Evolutionary conservation across 2,329 filamentous ascomycete species (phyloP).

Genomic region (Fusarium annulatum): DNA sequence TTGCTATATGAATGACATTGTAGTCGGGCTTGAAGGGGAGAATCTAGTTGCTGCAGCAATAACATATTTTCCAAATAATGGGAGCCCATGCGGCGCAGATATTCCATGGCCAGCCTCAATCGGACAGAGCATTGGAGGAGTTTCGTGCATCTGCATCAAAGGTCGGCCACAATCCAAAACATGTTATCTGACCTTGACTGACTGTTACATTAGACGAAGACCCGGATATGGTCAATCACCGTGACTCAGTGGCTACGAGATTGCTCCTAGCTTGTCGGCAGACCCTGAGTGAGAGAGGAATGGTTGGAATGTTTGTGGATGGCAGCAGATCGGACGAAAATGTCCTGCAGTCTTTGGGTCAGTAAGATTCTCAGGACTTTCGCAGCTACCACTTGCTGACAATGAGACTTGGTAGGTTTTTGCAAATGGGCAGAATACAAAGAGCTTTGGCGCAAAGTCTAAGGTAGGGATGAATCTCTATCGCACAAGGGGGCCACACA

Average conservation of each 20-base stretch:
- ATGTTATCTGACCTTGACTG: slow-evolving; percentile 16
- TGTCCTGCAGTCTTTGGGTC: slow-evolving; percentile 64
- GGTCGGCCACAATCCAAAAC: slow-evolving; percentile 54
- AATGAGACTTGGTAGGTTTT: slow-evolving; percentile 57
- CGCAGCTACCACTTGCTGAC: slow-evolving; percentile 8
- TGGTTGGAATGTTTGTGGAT: slow-evolving; percentile 67
- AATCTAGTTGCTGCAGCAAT: slow-evolving; percentile 65
- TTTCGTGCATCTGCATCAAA: slow-evolving; percentile 69
- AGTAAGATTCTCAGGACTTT: slow-evolving; percentile 34
- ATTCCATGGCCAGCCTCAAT: slow-evolving; percentile 66
- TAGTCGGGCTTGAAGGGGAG: slow-evolving; percentile 63
- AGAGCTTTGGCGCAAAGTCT: slow-evolving; percentile 63
- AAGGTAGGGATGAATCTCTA: slow-evolving; percentile 25
- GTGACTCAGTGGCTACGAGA: slow-evolving; percentile 63
- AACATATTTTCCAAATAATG: slow-evolving; percentile 61
- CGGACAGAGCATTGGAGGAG: slow-evolving; percentile 64
- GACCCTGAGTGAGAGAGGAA: slow-evolving; percentile 59
- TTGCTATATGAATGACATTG: slow-evolving; percentile 61
- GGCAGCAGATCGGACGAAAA: slow-evolving; percentile 63
- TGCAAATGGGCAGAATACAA: slow-evolving; percentile 68
- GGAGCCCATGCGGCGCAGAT: slow-evolving; percentile 60
- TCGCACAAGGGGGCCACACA: background rate
- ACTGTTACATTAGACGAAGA: slow-evolving; percentile 54
- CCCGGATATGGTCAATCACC: slow-evolving; percentile 55
- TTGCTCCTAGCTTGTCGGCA: slow-evolving; percentile 65